phyloP scores from a whole-genome alignment of 75 land plant genomes.

The Pinus albicaulis region DNA sequence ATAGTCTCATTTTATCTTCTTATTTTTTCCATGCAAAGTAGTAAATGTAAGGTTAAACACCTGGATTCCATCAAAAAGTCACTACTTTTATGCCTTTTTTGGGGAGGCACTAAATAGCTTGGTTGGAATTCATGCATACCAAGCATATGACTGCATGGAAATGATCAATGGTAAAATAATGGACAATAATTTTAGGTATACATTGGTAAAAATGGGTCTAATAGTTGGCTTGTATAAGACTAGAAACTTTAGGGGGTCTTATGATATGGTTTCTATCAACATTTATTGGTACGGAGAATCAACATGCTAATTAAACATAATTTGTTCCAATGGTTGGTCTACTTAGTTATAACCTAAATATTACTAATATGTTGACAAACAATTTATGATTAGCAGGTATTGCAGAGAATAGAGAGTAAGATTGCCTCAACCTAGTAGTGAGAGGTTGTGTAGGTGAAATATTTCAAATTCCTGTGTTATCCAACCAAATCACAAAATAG shows the following conservation, averaged over 20 bases:
- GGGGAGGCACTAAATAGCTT: constrained; percentile 95
- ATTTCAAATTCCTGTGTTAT: too few species aligned
- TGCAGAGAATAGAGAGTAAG: constrained; percentile 84
- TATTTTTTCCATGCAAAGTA: constrained; percentile 39
- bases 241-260: constrained; percentile 86
- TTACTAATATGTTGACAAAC: constrained; percentile 67
- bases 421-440: too few species aligned
- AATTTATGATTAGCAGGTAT: constrained; percentile 78
- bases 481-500: too few species aligned
- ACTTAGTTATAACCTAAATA: constrained; percentile 86
- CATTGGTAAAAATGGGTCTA: constrained; percentile 84
- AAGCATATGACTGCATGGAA: constrained; percentile 95
- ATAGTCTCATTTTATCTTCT: neutral
- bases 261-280: constrained; percentile 96
- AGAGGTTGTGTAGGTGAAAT: too few species aligned
- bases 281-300: constrained; percentile 86
- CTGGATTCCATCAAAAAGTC: constrained; percentile 91
- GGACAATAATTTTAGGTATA: constrained; percentile 82
- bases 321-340: constrained; percentile 98
- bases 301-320: constrained; percentile 26
- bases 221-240: constrained; percentile 87
- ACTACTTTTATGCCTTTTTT: constrained; percentile 99
- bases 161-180: constrained; percentile 82
- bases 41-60: constrained; percentile 89
- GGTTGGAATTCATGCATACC: constrained; percentile 89